These are phyloP conservation scores for Triangularia verruculosa DNA, from an alignment of 2,329 filamentous ascomycete genomes.

Conservation along the genomic window DNA sequence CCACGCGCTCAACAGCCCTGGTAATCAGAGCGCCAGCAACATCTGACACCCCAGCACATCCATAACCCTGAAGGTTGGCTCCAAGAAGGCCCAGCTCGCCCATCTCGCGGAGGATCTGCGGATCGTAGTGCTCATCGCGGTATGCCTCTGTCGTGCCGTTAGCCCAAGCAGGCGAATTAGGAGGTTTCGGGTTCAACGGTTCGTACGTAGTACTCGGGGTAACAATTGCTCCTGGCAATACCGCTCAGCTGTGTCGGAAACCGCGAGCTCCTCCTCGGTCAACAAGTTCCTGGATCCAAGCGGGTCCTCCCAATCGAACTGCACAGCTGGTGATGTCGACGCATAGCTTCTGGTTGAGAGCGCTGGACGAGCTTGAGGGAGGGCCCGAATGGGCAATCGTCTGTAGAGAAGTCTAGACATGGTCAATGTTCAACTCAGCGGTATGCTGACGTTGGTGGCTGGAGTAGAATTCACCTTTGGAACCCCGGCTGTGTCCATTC, in stretches of 20 bases:
- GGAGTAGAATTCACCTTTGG: background rate
- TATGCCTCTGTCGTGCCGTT: constrained; percentile 40
- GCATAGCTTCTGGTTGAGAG: constrained; percentile 19
- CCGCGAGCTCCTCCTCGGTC: constrained; percentile 87
- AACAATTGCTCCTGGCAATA: constrained; percentile 91
- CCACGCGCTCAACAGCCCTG: constrained; percentile 79
- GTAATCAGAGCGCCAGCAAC: constrained; percentile 82
- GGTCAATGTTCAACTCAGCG: background rate
- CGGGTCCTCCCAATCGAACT: constrained; percentile 91
- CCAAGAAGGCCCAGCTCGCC: constrained; percentile 78
- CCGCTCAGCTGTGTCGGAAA: constrained; percentile 83
- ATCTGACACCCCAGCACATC: constrained; percentile 76
- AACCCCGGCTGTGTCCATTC: constrained; percentile 4
- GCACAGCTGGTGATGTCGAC: constrained; percentile 18
- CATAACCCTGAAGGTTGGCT: constrained; percentile 78
- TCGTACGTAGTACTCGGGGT: constrained; percentile 79
- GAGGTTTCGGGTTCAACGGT: constrained; percentile 8
- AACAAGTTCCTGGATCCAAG: constrained; percentile 70
- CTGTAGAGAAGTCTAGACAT: constrained; percentile 27
- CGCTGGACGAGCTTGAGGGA: constrained; percentile 9
- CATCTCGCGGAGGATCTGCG: constrained; percentile 79
- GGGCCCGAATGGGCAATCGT: constrained; percentile 14
- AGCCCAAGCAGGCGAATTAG: background rate
- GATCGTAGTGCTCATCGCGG: constrained; percentile 78
- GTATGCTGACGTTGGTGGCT: background rate